These are phyloP conservation scores for Cicer yamashitae DNA, from an alignment of 306 rosid genomes.

Conservation along the genomic window DNA sequence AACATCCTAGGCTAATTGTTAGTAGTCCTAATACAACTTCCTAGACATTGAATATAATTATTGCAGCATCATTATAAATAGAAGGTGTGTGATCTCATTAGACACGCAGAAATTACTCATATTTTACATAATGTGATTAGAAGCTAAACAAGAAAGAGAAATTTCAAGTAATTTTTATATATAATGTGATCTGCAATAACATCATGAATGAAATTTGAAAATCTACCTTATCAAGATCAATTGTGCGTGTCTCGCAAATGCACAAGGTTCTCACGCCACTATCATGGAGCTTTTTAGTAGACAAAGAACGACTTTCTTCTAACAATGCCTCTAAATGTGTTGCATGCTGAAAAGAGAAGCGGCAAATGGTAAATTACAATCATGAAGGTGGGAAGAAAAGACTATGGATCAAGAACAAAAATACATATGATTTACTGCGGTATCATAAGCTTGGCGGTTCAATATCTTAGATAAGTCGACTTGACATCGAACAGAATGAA, in stretches of 20 bases:
- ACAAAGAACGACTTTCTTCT: slow-evolving; percentile 65
- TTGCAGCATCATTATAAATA: too few species aligned
- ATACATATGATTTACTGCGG: slow-evolving; percentile 55
- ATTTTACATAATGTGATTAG: background rate
- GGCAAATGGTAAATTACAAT: slow-evolving; percentile 20
- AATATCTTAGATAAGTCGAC: slow-evolving; percentile 80
- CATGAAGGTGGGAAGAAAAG: slow-evolving; percentile 21
- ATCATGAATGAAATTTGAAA: slow-evolving; percentile 31
- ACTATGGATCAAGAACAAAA: slow-evolving; percentile 23
- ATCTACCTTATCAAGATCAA: slow-evolving; percentile 85
- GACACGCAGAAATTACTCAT: too few species aligned
- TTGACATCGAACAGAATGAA: slow-evolving; percentile 79
- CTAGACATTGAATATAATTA: too few species aligned
- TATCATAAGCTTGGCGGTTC: slow-evolving; percentile 76
- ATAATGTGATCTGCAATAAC: slow-evolving; percentile 18
- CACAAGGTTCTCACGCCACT: slow-evolving; percentile 86
- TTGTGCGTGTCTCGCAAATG: slow-evolving; percentile 57
- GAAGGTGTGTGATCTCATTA: too few species aligned
- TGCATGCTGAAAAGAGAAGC: slow-evolving; percentile 60
- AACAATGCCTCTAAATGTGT: slow-evolving; percentile 73
- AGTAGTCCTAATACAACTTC: too few species aligned
- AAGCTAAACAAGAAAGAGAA: slow-evolving; percentile 7
- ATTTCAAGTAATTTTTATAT: slow-evolving; percentile 14
- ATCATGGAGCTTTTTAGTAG: slow-evolving; percentile 73
- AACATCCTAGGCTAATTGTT: too few species aligned